phyloP scores from a whole-genome alignment of 768 basidiomycete species.

The Baorangia bicolor region DNA sequence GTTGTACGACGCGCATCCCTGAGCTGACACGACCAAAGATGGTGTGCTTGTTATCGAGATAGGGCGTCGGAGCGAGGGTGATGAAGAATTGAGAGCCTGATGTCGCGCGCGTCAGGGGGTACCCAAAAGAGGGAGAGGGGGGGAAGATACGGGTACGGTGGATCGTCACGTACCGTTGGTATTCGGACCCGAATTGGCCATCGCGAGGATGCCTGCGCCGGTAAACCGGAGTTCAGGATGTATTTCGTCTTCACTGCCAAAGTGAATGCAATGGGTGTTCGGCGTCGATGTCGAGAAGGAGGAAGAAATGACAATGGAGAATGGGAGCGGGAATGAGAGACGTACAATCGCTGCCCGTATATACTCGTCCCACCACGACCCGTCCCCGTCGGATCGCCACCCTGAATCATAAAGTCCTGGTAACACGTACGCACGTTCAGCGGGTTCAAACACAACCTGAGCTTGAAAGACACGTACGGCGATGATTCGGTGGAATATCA shows the following conservation, averaged over 20 bases:
- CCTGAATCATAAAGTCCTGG: slow-evolving; percentile 97
- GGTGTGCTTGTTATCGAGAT: slow-evolving; percentile 80
- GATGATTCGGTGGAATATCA: slow-evolving; percentile 90
- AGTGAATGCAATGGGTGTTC: not conserved
- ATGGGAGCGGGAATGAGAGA: slow-evolving; percentile 2
- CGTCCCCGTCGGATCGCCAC: slow-evolving; percentile 94
- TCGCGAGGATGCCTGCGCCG: slow-evolving; percentile 93
- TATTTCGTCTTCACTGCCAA: slow-evolving; percentile 82
- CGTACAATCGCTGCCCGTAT: slow-evolving; percentile 85
- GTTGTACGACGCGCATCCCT: slow-evolving; percentile 91
- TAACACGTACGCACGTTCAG: not conserved
- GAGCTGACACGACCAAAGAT: slow-evolving; percentile 88
- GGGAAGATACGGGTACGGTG: not conserved
- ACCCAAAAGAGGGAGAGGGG: no score
- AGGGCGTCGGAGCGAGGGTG: slow-evolving; percentile 80
- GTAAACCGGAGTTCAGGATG: slow-evolving; percentile 90
- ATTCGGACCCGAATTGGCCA: slow-evolving; percentile 98
- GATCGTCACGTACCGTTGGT: slow-evolving; percentile 59
- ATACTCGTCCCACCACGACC: slow-evolving; percentile 90
- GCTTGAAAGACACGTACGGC: slow-evolving; percentile 43
- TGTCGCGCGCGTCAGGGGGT: slow-evolving; percentile 13
- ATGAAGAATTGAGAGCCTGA: slow-evolving; percentile 95
- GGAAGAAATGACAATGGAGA: not conserved
- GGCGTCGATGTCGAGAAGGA: not conserved
- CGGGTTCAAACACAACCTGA: not conserved